Percentiles rank a stretch among this genome's conserved stretches.
These are phyloP conservation scores for Hyphopichia khmerensis DNA, from an alignment of 1,139 yeast species.

Conservation along the genomic window DNA sequence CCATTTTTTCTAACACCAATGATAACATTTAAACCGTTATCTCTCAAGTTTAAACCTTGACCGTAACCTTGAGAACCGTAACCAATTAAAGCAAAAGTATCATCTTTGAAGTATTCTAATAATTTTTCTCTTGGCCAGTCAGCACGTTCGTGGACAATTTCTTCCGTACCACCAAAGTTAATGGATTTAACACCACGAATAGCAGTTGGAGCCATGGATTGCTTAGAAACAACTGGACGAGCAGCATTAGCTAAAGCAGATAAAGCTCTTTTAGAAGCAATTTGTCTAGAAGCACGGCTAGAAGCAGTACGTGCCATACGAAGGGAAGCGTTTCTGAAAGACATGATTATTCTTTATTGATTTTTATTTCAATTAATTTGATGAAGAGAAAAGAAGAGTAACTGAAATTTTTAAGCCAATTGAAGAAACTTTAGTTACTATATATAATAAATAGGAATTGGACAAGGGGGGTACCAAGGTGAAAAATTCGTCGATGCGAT, in stretches of 20 bases:
- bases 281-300: conserved; percentile 47
- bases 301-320: conserved; percentile 65
- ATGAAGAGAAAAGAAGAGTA: conserved; percentile 3
- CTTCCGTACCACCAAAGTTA: conserved; percentile 95
- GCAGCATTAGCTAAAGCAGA: conserved; percentile 56
- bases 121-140: conserved; percentile 99
- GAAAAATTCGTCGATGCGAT: conserved; percentile 1
- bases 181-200: conserved; percentile 92
- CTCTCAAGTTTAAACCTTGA: conserved; percentile 98
- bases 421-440: not conserved
- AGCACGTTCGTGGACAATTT: conserved; percentile 94
- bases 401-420: not conserved
- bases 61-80: conserved; percentile 99
- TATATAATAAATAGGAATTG: not conserved
- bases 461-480: not conserved
- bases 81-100: conserved; percentile 95
- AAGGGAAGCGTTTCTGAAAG: conserved; percentile 61
- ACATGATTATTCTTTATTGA: conserved; percentile 31
- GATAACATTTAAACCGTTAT: conserved; percentile 95
- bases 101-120: conserved; percentile 94
- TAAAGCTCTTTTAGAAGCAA: conserved; percentile 65
- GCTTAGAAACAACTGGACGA: conserved; percentile 44
- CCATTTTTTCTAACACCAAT: conserved; percentile 98
- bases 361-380: conserved; percentile 3
- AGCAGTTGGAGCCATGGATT: conserved; percentile 36